Evolutionary conservation across 148 eudicot species (phyloP).

Genomic region (Camellia japonica): DNA sequence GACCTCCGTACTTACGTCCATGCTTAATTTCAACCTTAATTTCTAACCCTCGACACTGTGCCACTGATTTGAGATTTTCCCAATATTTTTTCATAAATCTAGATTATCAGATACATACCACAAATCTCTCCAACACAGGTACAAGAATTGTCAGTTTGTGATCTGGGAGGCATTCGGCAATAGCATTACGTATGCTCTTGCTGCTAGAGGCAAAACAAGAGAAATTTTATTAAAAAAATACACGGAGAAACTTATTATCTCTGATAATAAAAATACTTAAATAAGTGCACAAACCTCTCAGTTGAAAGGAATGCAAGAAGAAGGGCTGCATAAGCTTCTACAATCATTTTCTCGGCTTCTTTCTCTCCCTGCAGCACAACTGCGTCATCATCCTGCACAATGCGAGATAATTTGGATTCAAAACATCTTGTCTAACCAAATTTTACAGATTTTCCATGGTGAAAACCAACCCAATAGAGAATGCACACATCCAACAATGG

Average conservation of each 20-base stretch:
- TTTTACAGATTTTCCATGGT: not conserved
- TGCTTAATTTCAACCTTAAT: too few species aligned
- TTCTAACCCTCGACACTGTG: too few species aligned
- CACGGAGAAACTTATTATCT: not conserved
- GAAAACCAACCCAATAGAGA: not conserved
- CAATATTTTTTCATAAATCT: not conserved
- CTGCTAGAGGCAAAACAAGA: constrained; percentile 34
- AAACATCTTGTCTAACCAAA: not conserved
- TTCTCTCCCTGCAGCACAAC: constrained; percentile 79
- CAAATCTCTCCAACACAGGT: constrained; percentile 97
- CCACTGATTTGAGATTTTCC: too few species aligned
- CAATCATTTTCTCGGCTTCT: constrained; percentile 97
- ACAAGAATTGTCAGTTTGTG: constrained; percentile 67
- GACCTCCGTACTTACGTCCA: too few species aligned
- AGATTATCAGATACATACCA: constrained; percentile 51
- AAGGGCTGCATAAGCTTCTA: constrained; percentile 93
- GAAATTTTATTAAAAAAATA: constrained; percentile 15
- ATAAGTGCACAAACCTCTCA: constrained; percentile 51
- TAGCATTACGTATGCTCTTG: constrained; percentile 61
- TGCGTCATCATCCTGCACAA: constrained; percentile 70
- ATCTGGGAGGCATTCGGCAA: constrained; percentile 73
- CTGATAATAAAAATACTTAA: not conserved
- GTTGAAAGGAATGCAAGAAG: constrained; percentile 94
- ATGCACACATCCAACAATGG: not conserved
- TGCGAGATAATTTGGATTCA: constrained; percentile 13